phyloP scores from a whole-genome alignment of 345 rosid genomes.

The Erysimum cheiranthoides region DNA sequence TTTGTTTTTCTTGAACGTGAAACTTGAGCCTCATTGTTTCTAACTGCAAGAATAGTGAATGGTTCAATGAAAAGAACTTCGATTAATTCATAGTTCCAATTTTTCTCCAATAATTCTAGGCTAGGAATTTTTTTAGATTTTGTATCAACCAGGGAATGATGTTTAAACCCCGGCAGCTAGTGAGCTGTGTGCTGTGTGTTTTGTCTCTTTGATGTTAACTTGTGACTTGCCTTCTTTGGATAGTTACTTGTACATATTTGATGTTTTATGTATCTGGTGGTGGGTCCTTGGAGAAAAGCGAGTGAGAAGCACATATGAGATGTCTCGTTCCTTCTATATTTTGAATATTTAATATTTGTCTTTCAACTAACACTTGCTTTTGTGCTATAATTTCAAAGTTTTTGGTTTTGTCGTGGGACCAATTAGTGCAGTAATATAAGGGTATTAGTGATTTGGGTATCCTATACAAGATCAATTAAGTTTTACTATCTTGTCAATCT shows the following conservation, averaged over 20 bases:
- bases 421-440: not conserved
- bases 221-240: conserved; percentile 1
- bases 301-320: not conserved
- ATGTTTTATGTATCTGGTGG: conserved; percentile 34
- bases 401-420: conserved; percentile 28
- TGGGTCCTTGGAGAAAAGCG: conserved; percentile 39
- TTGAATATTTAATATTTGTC: conserved; percentile 16
- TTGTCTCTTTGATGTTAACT: conserved; percentile 27
- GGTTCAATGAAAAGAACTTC: not conserved
- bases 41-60: not conserved
- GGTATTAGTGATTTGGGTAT: not conserved
- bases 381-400: conserved; percentile 20
- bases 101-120: not conserved
- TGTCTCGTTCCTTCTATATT: conserved; percentile 16
- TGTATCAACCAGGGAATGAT: not conserved
- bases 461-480: conserved; percentile 1
- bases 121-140: not conserved
- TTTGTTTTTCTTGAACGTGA: not conserved
- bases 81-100: not conserved
- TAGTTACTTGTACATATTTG: conserved; percentile 9
- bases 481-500: not conserved
- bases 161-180: too few species aligned
- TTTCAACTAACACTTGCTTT: conserved; percentile 34
- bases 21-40: not conserved
- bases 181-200: not conserved